A percentile compares a stretch with the other conserved stretches of the same genome.
Conservation (phyloP, 2,329 filamentous ascomycete species). For the Arthrobotrys entomopaga region DNA sequence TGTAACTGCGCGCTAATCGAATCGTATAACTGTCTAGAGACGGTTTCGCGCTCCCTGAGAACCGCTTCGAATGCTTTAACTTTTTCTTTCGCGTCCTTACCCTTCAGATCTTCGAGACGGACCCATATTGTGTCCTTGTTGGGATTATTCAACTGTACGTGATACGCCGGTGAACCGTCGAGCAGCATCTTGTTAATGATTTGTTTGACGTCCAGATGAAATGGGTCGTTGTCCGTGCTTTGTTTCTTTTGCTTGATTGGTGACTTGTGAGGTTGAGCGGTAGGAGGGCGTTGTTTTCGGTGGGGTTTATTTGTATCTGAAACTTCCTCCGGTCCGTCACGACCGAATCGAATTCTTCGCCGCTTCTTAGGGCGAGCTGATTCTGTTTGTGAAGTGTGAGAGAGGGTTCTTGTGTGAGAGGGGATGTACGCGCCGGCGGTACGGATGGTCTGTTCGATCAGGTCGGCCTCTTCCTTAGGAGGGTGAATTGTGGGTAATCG, state of each 20-base stretch:
- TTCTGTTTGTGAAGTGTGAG: neutral
- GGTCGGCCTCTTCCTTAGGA: constrained; percentile 33
- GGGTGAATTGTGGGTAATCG: neutral
- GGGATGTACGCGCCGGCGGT: constrained; percentile 30
- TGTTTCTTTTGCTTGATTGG: neutral
- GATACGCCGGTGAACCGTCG: constrained; percentile 44
- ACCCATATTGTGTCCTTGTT: constrained; percentile 34
- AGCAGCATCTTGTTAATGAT: constrained; percentile 43
- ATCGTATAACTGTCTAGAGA: constrained; percentile 10
- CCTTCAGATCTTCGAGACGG: constrained; percentile 31
- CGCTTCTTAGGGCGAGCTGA: constrained; percentile 47
- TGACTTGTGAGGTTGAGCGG: neutral
- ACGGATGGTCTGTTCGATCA: constrained; percentile 39
- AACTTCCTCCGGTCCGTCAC: constrained; percentile 30
- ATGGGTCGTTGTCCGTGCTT: neutral
- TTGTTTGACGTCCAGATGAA: constrained; percentile 22
- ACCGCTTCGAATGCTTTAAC: constrained; percentile 34
- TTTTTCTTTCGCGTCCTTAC: constrained; percentile 20
- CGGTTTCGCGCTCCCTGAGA: constrained; percentile 22
- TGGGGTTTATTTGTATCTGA: neutral
- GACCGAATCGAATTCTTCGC: constrained; percentile 31
- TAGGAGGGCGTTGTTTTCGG: neutral
- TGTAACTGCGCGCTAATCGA: constrained; percentile 34
- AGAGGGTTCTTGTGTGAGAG: constrained; percentile 29
- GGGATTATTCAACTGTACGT: constrained; percentile 13